These are phyloP conservation scores for Stemphylium beticola DNA, from an alignment of 2,329 filamentous ascomycete genomes.

Conservation along the genomic window DNA sequence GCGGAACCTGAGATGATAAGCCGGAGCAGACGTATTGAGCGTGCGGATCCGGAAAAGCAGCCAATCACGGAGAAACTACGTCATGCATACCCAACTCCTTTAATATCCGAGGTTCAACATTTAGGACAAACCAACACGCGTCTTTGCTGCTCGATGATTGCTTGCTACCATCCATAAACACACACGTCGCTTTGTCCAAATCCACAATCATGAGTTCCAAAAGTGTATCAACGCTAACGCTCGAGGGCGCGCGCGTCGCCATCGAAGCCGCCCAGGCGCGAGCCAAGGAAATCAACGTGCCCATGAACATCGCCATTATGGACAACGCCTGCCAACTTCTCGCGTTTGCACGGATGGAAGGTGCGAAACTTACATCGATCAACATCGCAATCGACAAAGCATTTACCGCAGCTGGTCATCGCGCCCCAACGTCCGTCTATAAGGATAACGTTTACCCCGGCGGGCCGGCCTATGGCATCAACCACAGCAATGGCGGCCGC, in stretches of 20 bases:
- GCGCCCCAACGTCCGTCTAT: slow-evolving; percentile 59
- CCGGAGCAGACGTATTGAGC: background rate
- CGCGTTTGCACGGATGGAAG: slow-evolving; percentile 57
- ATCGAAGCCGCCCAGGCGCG: slow-evolving; percentile 46
- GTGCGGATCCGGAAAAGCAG: background rate
- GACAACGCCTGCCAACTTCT: slow-evolving; percentile 55
- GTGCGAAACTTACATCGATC: slow-evolving; percentile 56
- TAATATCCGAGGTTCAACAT: slow-evolving; percentile 2
- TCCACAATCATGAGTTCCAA: slow-evolving; percentile 41
- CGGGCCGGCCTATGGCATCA: slow-evolving; percentile 59
- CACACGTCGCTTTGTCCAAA: background rate
- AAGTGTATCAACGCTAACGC: slow-evolving; percentile 40
- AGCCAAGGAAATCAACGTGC: slow-evolving; percentile 44
- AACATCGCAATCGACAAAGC: slow-evolving; percentile 69
- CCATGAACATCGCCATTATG: slow-evolving; percentile 60
- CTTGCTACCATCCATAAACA: background rate
- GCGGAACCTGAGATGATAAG: background rate
- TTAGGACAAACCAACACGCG: background rate
- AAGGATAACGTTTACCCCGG: slow-evolving; percentile 62
- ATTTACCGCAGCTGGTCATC: slow-evolving; percentile 63
- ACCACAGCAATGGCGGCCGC: slow-evolving; percentile 59
- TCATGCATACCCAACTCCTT: slow-evolving; percentile 2
- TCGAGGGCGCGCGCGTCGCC: slow-evolving; percentile 46
- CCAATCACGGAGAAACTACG: background rate
- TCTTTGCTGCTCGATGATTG: background rate